Percentiles rank a stretch among this genome's conserved stretches.
Conservation (phyloP, 2,329 filamentous ascomycete genomes). For the Pestalotiopsis sp. region DNA sequence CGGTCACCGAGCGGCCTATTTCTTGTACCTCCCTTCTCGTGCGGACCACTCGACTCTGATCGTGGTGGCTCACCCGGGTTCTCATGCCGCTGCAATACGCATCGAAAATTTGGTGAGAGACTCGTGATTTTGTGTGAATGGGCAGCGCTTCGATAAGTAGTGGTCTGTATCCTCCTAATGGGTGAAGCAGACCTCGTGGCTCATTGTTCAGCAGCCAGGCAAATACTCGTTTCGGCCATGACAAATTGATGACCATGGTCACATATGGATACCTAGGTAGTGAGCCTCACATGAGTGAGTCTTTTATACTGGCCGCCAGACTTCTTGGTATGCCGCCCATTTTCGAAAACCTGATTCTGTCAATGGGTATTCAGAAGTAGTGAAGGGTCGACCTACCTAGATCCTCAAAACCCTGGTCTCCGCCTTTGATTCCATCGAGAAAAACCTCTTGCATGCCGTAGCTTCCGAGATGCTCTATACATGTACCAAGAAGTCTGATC, state of each 20-base stretch:
- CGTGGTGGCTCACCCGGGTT: no score
- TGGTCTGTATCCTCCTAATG: no score
- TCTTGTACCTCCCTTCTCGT: no score
- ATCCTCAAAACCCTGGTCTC: slow-evolving; percentile 50
- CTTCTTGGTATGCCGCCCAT: slow-evolving; percentile 59
- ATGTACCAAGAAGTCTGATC: slow-evolving; percentile 55
- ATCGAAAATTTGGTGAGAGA: no score
- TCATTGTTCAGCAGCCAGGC: no score
- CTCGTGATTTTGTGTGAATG: no score
- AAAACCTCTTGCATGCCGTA: slow-evolving; percentile 57
- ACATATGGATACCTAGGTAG: background rate
- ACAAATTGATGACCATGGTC: background rate
- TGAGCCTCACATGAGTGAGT: background rate
- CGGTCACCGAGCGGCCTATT: no score
- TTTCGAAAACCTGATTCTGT: slow-evolving; percentile 51
- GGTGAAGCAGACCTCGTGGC: no score
- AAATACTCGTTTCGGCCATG: background rate
- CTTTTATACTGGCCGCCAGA: slow-evolving; percentile 47
- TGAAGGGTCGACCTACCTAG: slow-evolving; percentile 42
- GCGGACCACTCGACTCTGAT: no score
- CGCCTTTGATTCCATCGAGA: slow-evolving; percentile 55
- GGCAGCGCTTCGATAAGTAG: no score
- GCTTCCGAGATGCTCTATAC: slow-evolving; percentile 46
- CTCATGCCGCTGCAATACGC: no score
- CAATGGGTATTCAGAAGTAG: background rate